Base-by-base conservation (phyloP, 495 filamentous ascomycete species). In the Baudoinia panamericana region DNA sequence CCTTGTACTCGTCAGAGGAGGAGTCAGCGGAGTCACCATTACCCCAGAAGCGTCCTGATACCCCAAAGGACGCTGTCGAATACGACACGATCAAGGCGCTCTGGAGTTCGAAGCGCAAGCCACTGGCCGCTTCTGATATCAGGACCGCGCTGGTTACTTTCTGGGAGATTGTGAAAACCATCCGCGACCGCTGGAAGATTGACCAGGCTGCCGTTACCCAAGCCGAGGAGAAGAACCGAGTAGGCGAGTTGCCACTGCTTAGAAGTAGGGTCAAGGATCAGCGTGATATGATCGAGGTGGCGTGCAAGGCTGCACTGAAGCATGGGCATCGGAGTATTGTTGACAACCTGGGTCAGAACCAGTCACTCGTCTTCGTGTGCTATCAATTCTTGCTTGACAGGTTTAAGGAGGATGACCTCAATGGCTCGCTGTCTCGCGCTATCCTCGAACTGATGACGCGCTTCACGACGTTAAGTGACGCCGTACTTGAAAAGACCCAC, bases 361-460 rank as follows among this genome's bases (percentile, higher is more conserved):
- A 64, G 16, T 60, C 70, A 36, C 63, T 75, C 3, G 52, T 76
- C 13, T 60, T 71, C 39, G 59, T 70, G 19, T 65, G 74, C 45
- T 73, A 75, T 42, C 72, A 72, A 24, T 77, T 80, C 45, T 57
- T 92, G 24, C 64, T 73, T 18, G 72, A 81, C 46, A 72, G 80
- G 4, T 71, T 77, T 41, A 74, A 76, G 47, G 39, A 22, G 4
- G 66, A 71, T 5, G 82, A 87, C 47, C 72, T 69, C 45, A 70
- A 75, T 45, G 75, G 79, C 0, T 58, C 64, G 21, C 57, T 90
- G 15, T 65, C 75, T 6, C 65, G 72, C 28, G 74, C 69, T 16
- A 72, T 84, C 16, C 67, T 90, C 1, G 73, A 72, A 53, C 71
- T 72, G 48, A 52, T 88, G 45, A 61, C 71, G 0, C 65, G 65